A percentile compares a stretch with the other conserved stretches of the same genome.
Conservation (phyloP, 1,284 basidiomycete species). For the Abortiporus biennis region DNA sequence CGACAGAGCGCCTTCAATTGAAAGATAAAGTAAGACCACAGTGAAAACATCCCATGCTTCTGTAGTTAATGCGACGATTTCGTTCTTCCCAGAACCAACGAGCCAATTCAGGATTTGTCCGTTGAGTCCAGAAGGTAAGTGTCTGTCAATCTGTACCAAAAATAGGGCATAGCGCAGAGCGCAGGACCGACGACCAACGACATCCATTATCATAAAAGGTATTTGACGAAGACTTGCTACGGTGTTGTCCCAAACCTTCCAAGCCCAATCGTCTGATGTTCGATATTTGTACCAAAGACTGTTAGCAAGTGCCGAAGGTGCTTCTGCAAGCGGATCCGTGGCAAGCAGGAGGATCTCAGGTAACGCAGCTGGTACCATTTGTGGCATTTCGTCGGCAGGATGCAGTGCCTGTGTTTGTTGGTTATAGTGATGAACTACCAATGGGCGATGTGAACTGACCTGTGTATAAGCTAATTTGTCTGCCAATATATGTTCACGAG, state of each 20-base stretch:
- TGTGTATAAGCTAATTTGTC: constrained; percentile 56
- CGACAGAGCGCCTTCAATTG: constrained; percentile 60
- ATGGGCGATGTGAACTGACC: constrained; percentile 31
- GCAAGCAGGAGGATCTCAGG: constrained; percentile 64
- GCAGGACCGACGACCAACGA: constrained; percentile 37
- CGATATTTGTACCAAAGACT: constrained; percentile 76
- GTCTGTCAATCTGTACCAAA: constrained; percentile 66
- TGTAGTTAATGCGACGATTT: constrained; percentile 47
- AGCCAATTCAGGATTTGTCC: constrained; percentile 65
- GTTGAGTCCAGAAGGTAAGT: constrained; percentile 65
- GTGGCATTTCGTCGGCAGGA: constrained; percentile 38
- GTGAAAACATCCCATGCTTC: constrained; percentile 64
- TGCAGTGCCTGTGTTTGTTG: constrained; percentile 34
- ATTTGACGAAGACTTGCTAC: constrained; percentile 65
- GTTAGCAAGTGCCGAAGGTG: constrained; percentile 65
- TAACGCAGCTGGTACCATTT: constrained; percentile 50
- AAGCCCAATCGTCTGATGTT: constrained; percentile 63
- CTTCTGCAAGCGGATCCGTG: constrained; percentile 48
- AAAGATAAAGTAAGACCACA: constrained; percentile 56
- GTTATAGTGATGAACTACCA: not conserved
- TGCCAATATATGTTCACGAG: constrained; percentile 50
- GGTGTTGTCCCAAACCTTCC: constrained; percentile 76
- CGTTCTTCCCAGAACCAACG: constrained; percentile 51
- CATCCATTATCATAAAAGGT: constrained; percentile 46
- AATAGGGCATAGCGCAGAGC: constrained; percentile 63